Evolutionary conservation across 805 yeast species (phyloP).

Genomic region (Metschnikowia continentalis): DNA sequence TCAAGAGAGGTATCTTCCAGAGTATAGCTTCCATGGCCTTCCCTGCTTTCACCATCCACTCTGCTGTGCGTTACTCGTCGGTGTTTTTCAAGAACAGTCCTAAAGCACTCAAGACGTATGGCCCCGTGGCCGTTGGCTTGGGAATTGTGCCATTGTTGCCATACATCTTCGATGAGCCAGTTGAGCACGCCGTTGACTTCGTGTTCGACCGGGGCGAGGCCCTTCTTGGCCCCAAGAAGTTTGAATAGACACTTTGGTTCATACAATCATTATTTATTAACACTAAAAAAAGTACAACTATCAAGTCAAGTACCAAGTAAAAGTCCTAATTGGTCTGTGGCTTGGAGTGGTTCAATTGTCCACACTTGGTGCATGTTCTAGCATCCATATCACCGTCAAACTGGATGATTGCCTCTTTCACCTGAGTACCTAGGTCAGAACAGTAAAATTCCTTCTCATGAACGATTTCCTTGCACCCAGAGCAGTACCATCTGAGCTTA

Average conservation of each 20-base stretch:
- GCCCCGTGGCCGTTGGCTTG: slow-evolving; percentile 77
- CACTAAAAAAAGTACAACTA: too few species aligned
- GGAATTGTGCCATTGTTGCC: slow-evolving; percentile 76
- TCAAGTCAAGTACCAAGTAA: not conserved
- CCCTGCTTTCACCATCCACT: slow-evolving; percentile 82
- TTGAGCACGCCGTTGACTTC: slow-evolving; percentile 63
- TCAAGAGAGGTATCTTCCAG: slow-evolving; percentile 77
- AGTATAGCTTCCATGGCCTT: slow-evolving; percentile 80
- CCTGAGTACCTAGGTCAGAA: slow-evolving; percentile 83
- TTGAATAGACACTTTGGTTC: not conserved
- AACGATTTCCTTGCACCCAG: slow-evolving; percentile 58
- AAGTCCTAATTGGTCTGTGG: slow-evolving; percentile 38
- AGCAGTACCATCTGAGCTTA: slow-evolving; percentile 84
- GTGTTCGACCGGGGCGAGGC: slow-evolving; percentile 50
- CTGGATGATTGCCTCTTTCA: slow-evolving; percentile 70
- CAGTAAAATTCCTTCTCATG: slow-evolving; percentile 72
- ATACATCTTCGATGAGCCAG: slow-evolving; percentile 77
- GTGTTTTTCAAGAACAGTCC: slow-evolving; percentile 53
- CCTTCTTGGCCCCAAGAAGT: slow-evolving; percentile 1
- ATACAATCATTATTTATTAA: not conserved
- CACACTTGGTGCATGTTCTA: slow-evolving; percentile 74
- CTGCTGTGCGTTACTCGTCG: slow-evolving; percentile 68
- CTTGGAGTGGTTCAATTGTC: slow-evolving; percentile 64
- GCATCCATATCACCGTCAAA: slow-evolving; percentile 61
- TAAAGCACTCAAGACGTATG: slow-evolving; percentile 51